phyloP scores from a whole-genome alignment of 208 protist species.

The Balamuthia mandrillaris region DNA sequence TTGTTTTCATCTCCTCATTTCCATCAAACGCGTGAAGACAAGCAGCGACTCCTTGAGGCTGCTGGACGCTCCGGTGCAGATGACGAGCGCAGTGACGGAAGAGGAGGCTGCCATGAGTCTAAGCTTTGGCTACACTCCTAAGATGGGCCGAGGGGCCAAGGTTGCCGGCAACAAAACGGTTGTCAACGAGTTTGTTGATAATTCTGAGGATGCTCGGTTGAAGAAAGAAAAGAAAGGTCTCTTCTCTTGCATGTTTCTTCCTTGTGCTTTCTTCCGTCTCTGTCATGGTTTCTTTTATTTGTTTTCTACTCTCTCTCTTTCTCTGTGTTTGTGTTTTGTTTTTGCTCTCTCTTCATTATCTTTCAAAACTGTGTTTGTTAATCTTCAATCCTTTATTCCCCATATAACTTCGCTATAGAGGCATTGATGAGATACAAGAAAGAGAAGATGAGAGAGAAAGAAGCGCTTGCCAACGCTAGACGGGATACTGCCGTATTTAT shows the following conservation, averaged over 20 bases:
- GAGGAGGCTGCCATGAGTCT: conserved; percentile 25
- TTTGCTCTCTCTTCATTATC: neutral
- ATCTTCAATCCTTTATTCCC: no score
- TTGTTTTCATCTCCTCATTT: neutral
- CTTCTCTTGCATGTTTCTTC: neutral
- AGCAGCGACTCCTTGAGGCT: neutral
- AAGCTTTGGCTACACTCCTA: conserved; percentile 22
- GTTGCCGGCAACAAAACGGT: neutral
- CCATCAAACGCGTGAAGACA: neutral
- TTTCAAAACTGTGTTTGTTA: no score
- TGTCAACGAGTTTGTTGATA: conserved; percentile 18
- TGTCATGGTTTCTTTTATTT: no score
- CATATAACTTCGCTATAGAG: no score
- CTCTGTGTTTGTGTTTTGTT: neutral
- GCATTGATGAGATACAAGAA: neutral
- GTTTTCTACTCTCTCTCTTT: no score
- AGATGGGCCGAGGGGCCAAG: neutral
- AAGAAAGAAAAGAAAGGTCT: conserved; percentile 17
- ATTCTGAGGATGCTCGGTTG: conserved; percentile 4
- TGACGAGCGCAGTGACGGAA: neutral
- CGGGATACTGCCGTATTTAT: conserved; percentile 4
- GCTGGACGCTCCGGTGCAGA: conserved; percentile 5
- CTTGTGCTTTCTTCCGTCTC: no score
- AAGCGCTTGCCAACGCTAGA: conserved; percentile 3
- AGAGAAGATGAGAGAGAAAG: neutral